Evolutionary conservation across 2,329 filamentous ascomycete genomes (phyloP), one percentile per base, ranked within the genome.

Genomic region (Aaosphaeria arxii): DNA sequence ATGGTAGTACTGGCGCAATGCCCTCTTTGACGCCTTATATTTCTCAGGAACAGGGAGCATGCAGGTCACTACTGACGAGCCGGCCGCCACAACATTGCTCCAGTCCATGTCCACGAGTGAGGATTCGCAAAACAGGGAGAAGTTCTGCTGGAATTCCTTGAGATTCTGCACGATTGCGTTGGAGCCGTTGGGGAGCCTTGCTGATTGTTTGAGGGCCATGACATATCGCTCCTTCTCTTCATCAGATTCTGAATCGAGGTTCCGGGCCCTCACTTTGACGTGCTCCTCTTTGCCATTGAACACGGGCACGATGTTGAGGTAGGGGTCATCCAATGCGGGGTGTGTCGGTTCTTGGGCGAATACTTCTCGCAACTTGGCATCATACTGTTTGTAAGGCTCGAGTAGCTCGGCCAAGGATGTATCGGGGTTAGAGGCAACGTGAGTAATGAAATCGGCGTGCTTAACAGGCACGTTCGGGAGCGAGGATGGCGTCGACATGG

Each of bases 41-140:
- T 71, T 86, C 75, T 63, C 86, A 75, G 63, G 76, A 31, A 66
- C 71, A 5, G 89, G 87, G 11, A 95, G 71, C 32, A 95, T 76
- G 43, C 86, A 86, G 46, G 91, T 95, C 45, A 89, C 83, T 1
- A 92, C 89, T 1, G 88, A 85, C 43, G 87, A 91, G 7, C 90
- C 90, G 38, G 89, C 88, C 30, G 83, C 90, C 11, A 94, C 84
- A 11, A 95, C 83, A 64, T 94, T 94, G 62, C 71, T 83, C 89
- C 89, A 95, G 63, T 92, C 83, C 56, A 95, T 66, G 43, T 92
- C 89, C 30, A 77, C 77, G 30, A 95, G 74, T 0, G 88, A 85
- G 1, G 83, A 87, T 69, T 95, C 90, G 1, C 86, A 90, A 64
- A 95, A 95, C 49, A 95, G 66, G 49, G 81, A 81, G 71, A 95